Evolutionary conservation across 768 basidiomycete species (phyloP), one percentile per base, ranked within the genome.

Genomic region (Tricholomella constricta): DNA sequence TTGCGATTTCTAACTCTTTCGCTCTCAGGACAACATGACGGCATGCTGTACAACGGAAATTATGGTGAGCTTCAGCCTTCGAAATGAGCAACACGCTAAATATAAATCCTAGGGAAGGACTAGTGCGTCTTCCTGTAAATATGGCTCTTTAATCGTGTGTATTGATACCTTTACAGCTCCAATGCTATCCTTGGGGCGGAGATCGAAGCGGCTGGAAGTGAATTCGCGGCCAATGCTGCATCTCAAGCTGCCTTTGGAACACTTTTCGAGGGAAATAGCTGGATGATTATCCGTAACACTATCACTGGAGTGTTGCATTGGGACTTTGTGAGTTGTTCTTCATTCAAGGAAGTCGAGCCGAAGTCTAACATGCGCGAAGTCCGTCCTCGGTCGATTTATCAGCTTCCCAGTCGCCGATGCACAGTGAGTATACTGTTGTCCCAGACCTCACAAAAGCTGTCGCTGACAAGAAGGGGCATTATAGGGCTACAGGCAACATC

Each of bases 41-140:
- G 87, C 12, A 72, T 87, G 22, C 63, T 86, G 4, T 89, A 88
- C 60, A 86, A 84, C 52, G 88, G 87, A 27, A 88, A 89, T 60
- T 89, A 90, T 58, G 88, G 79, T 75, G 23, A 55, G 73, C 63
- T 4, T 10, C 12, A 12, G 4, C 3, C 15, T 9, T 48, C 12
- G 2, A 19, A 12, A 34, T 2, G 1, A 17, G 9, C 1, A 45
- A 31, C 4, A 19, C 19, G 27, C 67, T 62, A 31, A 25, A 49
- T 11, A 19, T 43, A 38, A 26, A 44, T 48, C 7, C 22, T 40
- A 77, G 76, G 77, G 43, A 78, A 77, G 60, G 77, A 77, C 65
- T 78, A 72, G 78, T 77, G 55, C 38, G 75, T 59, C n/a, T 17
- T 34, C 29, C 26, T 35, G 12, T 5, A 14, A 11, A 19, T 35